phyloP scores from a whole-genome alignment of 2,329 filamentous ascomycete genomes.

The Elsinoe ampelina region DNA sequence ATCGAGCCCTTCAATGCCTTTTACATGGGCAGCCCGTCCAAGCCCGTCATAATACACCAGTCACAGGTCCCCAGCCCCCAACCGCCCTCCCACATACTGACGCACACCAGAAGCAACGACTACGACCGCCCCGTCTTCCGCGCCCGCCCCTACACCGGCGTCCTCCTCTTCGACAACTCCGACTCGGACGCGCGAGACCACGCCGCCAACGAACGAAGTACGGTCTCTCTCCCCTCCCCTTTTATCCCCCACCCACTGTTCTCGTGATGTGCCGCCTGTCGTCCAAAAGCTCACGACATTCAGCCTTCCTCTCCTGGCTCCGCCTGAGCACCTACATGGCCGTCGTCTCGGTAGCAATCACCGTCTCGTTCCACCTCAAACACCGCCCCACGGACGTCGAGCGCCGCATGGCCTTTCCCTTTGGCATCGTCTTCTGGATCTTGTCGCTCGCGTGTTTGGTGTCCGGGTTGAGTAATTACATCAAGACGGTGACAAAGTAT shows the following conservation, averaged over 20 bases:
- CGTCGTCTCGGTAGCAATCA: conserved; percentile 79
- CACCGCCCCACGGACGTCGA: conserved; percentile 60
- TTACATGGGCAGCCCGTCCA: conserved; percentile 3
- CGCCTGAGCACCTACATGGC: conserved; percentile 84
- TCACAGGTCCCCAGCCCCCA: not conserved
- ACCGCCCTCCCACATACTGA: not conserved
- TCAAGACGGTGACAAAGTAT: conserved; percentile 74
- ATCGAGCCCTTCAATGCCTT: conserved; percentile 9
- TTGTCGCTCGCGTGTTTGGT: conserved; percentile 67
- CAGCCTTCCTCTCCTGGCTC: conserved; percentile 81
- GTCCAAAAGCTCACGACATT: too few relatives aligned
- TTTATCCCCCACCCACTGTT: too few relatives aligned
- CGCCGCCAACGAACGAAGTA: conserved; percentile 67
- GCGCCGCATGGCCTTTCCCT: conserved; percentile 65
- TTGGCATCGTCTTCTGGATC: conserved; percentile 82
- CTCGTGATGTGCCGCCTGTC: too few relatives aligned
- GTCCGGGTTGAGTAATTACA: conserved; percentile 77
- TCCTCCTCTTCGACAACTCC: conserved; percentile 65
- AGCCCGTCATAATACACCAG: conserved; percentile 2
- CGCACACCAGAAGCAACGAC: conserved; percentile 30
- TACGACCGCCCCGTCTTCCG: conserved; percentile 44
- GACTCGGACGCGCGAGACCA: conserved; percentile 68
- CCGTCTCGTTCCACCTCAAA: conserved; percentile 87
- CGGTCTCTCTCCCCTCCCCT: conserved; percentile 14
- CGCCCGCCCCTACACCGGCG: conserved; percentile 54